Conservation (phyloP, 768 basidiomycete species). For the Ramaria sp. region DNA sequence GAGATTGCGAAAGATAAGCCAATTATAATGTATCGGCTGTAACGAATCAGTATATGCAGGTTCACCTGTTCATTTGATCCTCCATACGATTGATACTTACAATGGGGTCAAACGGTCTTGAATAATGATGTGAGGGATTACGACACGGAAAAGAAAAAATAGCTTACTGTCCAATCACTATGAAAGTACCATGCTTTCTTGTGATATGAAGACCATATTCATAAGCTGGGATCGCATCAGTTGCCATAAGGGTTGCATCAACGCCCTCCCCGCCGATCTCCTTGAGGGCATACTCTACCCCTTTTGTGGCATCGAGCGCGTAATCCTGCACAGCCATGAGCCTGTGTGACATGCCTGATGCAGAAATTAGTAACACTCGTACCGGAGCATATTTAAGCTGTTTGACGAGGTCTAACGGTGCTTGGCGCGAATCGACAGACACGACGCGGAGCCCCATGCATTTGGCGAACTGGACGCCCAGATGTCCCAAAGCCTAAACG, state of each 20-base stretch:
- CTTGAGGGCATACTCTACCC: constrained; percentile 1
- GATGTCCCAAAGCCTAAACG: constrained; percentile 3
- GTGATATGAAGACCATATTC: neutral
- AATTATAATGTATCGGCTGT: neutral
- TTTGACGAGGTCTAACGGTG: constrained; percentile 5
- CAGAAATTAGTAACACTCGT: neutral
- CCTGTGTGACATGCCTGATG: neutral
- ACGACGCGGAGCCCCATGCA: constrained; percentile 5
- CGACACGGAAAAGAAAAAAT: neutral
- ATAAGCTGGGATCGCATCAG: constrained; percentile 2
- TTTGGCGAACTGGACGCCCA: constrained; percentile 6
- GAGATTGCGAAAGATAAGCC: constrained; percentile 1
- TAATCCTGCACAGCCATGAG: neutral
- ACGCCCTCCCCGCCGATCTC: constrained; percentile 1
- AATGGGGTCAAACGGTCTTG: constrained; percentile 2
- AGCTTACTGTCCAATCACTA: constrained; percentile 5
- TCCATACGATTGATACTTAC: neutral
- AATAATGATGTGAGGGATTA: neutral
- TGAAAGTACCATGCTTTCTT: constrained; percentile 2
- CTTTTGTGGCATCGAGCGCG: constrained; percentile 3
- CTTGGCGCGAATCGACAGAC: constrained; percentile 3
- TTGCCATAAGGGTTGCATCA: constrained; percentile 1
- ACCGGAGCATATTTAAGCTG: constrained; percentile 4
- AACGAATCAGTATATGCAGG: neutral
- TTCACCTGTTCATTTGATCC: neutral